Evolutionary conservation across 164 flowering plant genomes (phyloP).

Genomic region (Sedum album): DNA sequence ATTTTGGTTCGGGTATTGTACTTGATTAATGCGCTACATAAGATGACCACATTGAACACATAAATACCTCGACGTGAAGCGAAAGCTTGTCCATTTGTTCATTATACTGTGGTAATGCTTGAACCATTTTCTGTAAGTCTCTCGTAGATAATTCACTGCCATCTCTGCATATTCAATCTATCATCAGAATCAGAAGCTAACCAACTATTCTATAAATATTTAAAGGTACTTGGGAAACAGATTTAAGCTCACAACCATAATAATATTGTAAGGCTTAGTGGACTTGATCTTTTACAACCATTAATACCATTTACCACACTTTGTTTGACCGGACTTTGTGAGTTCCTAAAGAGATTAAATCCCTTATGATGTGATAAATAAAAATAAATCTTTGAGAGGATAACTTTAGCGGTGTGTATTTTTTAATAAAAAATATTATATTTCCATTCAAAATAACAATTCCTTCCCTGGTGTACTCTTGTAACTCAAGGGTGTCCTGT

Average conservation of each 20-base stretch:
- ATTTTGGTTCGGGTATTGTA: not conserved
- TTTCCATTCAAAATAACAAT: no score
- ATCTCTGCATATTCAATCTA: conserved; percentile 40
- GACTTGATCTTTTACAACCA: not conserved
- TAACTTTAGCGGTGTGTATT: no score
- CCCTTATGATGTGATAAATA: no score
- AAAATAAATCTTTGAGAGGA: no score
- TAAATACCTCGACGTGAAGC: conserved; percentile 59
- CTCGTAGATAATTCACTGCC: conserved; percentile 85
- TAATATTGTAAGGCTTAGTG: not conserved
- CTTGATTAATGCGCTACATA: not conserved
- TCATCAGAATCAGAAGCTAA: not conserved
- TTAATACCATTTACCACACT: not conserved
- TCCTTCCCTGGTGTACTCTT: not conserved
- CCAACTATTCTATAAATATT: not conserved
- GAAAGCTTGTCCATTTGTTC: conserved; percentile 88
- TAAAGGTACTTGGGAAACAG: not conserved
- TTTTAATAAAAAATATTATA: no score
- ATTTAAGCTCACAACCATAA: not conserved
- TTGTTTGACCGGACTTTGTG: no score
- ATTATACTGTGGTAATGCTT: conserved; percentile 89
- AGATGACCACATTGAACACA: not conserved
- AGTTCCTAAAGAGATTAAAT: no score
- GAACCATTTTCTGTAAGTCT: conserved; percentile 97
- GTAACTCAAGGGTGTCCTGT: not conserved